phyloP scores from a whole-genome alignment of 257 asterid genomes.

The Vinca minor region DNA sequence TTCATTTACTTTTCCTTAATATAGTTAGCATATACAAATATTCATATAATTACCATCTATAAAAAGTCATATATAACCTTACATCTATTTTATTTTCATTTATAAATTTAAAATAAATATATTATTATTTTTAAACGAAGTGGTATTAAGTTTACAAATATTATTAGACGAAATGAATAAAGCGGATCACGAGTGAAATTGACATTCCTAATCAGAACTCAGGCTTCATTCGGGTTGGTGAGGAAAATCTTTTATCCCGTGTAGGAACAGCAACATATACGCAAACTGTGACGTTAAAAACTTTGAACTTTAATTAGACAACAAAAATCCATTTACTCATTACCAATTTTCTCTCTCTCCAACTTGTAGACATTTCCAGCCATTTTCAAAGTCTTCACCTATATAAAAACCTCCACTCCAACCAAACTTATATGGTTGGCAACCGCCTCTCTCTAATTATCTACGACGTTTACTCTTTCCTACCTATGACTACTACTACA shows the following conservation, averaged over 20 bases:
- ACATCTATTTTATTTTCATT: too few relatives aligned
- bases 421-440: not conserved
- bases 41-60: too few relatives aligned
- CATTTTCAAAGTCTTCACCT: slow-evolving; percentile 1
- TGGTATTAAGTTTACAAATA: too few relatives aligned
- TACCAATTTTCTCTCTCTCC: not conserved
- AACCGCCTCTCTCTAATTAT: not conserved
- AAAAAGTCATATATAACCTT: too few relatives aligned
- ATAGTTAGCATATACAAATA: too few relatives aligned
- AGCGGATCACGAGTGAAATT: too few relatives aligned
- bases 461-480: not conserved
- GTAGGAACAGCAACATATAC: slow-evolving; percentile 4
- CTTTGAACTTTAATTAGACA: slow-evolving; percentile 9
- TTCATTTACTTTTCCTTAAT: too few relatives aligned
- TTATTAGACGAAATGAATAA: too few relatives aligned
- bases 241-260: not conserved
- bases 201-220: too few relatives aligned
- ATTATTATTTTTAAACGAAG: too few relatives aligned
- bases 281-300: slow-evolving; percentile 10
- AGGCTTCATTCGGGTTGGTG: too few relatives aligned
- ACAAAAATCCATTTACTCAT: slow-evolving; percentile 1
- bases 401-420: not conserved
- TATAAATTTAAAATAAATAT: too few relatives aligned
- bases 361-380: not conserved
- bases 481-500: not conserved